Percentiles rank a stretch among this genome's conserved stretches.
These are phyloP conservation scores for Oxyria digyna DNA, from an alignment of 148 eudicot genomes.

Conservation along the genomic window DNA sequence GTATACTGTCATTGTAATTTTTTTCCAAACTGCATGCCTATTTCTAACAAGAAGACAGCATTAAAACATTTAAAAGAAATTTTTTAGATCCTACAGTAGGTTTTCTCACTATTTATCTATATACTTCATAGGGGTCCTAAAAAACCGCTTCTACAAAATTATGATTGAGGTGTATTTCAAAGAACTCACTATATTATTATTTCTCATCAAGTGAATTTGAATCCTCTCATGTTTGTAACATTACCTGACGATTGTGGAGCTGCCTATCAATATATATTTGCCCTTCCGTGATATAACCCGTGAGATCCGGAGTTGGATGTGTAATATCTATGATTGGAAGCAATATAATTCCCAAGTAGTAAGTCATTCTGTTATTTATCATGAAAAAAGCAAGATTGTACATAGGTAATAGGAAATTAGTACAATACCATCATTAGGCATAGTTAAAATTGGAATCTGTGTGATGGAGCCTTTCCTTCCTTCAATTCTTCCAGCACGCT, in stretches of 20 bases:
- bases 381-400: constrained; percentile 1
- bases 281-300: constrained; percentile 83
- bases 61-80: not conserved
- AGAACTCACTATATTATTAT: not conserved
- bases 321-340: constrained; percentile 46
- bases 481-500: constrained; percentile 86
- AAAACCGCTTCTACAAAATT: not conserved
- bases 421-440: constrained; percentile 73
- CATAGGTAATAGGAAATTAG: not conserved
- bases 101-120: not conserved
- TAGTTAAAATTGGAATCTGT: constrained; percentile 72
- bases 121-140: not conserved
- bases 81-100: not conserved
- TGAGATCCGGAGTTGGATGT: constrained; percentile 88
- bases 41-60: not conserved
- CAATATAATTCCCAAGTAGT: not conserved
- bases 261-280: constrained; percentile 84
- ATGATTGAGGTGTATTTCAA: not conserved
- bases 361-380: not conserved
- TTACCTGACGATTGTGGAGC: constrained; percentile 71
- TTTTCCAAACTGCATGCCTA: not conserved
- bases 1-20: too few relatives aligned
- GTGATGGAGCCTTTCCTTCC: constrained; percentile 82
- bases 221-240: not conserved
- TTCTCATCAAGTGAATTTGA: not conserved